Base-by-base conservation (phyloP, 1,139 yeast genomes). In the Eremothecium coryli region DNA sequence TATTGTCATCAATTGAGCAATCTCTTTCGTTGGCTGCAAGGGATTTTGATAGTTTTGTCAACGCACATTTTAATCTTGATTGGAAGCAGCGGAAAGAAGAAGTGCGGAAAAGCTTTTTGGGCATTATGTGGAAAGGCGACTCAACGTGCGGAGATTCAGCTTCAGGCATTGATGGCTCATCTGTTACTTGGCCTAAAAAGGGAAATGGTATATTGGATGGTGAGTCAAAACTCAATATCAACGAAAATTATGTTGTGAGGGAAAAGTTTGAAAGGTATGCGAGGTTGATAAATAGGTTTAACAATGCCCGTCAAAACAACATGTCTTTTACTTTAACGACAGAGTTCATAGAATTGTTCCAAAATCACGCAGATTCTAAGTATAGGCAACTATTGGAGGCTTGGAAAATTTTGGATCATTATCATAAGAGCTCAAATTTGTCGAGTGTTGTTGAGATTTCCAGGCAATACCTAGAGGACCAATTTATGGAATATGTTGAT, bases 1-100 rank as follows among this genome's bases (percentile, higher is more conserved):
- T 88, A 25, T 60, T 86, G 33, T 70, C 81, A 18, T 80, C 95
- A 2, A 85, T 90, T 48, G 96, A 86, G 52, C 88, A 78, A 49
- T 73, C 90, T 0, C 68, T 86, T 42, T 62, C 72, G 2, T 63
- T 75, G 17, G 88, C 95, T 2, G 79, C 94, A 2, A 68, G 70
- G 35, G 96, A 86, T 51, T 90, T 88, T 57, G 96, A 88, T 56
- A 64, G 61, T 30, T 84, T 76, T 54, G 75, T 88, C 41, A 76
- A 71, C 46, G 73, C 77, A 38, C 84, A 79, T 49, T 70, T 90
- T 23, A 66, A 81, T 2, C 66, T 82, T 35, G 95, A 86, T 56
- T 90, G 97, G 96, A 74, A 76, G 41, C 72, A 71, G 34, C 73
- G 86, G 46, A 76, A 84, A 48, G 76, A 75, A 40, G 82, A 77